A percentile compares a stretch with the other conserved stretches of the same genome.
These are phyloP conservation scores for Candida caryicola DNA, from an alignment of 805 yeast species.

Conservation along the genomic window DNA sequence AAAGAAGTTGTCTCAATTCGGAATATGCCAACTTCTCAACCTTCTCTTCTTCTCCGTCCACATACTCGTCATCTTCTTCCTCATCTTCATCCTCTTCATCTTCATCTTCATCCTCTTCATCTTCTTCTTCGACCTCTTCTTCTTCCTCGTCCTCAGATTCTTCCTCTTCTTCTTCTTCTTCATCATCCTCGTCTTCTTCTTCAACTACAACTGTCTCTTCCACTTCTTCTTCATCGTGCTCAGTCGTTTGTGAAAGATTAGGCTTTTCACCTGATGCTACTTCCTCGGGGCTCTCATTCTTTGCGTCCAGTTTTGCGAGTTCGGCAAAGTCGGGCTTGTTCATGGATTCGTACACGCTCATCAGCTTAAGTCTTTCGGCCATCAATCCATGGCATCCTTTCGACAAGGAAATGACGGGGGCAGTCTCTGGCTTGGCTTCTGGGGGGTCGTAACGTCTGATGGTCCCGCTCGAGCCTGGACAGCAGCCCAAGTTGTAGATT, in stretches of 20 bases:
- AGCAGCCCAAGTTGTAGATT: conserved; percentile 2
- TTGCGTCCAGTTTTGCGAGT: background rate
- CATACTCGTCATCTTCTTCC: background rate
- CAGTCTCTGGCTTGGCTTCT: background rate
- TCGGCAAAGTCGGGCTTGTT: too few relatives aligned
- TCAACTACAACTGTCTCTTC: background rate
- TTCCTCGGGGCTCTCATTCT: too few relatives aligned
- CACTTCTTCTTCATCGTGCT: conserved; percentile 1
- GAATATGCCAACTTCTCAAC: too few relatives aligned
- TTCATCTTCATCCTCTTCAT: conserved; percentile 7
- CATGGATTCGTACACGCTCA: background rate
- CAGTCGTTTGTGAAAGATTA: background rate
- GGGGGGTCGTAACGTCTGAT: conserved; percentile 7
- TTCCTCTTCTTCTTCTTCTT: conserved; percentile 7
- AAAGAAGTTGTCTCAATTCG: too few relatives aligned
- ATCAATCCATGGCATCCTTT: conserved; percentile 9
- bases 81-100: conserved; percentile 4
- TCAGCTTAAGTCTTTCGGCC: conserved; percentile 6
- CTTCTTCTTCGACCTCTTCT: conserved; percentile 9
- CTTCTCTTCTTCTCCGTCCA: too few relatives aligned
- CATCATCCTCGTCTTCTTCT: conserved; percentile 6
- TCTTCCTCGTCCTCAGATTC: conserved; percentile 5
- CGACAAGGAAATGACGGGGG: conserved; percentile 1
- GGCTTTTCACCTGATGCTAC: too few relatives aligned
- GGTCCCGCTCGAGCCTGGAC: conserved; percentile 6